Percentiles rank a stretch among this genome's conserved stretches.
These are phyloP conservation scores for Gloeostereum incarnatum DNA, from an alignment of 768 basidiomycete genomes.

Conservation along the genomic window DNA sequence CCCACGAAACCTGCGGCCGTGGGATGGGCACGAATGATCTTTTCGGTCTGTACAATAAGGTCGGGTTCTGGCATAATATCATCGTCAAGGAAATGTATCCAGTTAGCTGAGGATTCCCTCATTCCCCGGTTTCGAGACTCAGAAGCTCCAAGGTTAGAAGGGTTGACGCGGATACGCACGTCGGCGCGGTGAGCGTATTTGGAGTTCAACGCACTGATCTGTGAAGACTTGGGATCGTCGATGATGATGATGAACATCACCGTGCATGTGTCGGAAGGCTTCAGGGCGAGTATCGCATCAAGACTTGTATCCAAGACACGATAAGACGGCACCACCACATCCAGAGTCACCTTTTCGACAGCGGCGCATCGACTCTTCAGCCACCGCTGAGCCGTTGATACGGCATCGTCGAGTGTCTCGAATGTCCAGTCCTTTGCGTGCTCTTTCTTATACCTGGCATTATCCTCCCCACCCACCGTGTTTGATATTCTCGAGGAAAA, in stretches of 20 bases:
- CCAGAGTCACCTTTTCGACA: constrained; percentile 35
- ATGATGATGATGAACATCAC: constrained; percentile 52
- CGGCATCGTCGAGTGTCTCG: constrained; percentile 31
- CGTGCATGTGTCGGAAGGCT: constrained; percentile 28
- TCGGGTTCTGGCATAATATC: constrained; percentile 34
- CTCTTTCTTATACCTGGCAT: constrained; percentile 39
- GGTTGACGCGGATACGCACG: constrained; percentile 44
- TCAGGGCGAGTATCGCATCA: constrained; percentile 32
- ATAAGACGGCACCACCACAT: constrained; percentile 49
- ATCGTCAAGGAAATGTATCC: constrained; percentile 54
- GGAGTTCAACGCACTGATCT: constrained; percentile 24
- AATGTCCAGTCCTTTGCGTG: constrained; percentile 40
- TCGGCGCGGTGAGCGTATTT: constrained; percentile 34
- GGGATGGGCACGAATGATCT: constrained; percentile 33
- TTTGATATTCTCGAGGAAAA: constrained; percentile 31
- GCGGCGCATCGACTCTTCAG: constrained; percentile 16
- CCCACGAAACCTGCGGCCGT: constrained; percentile 47
- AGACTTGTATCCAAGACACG: constrained; percentile 38
- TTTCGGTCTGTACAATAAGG: constrained; percentile 37
- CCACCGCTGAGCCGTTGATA: constrained; percentile 24
- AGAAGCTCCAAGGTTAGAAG: constrained; percentile 38
- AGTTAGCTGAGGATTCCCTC: constrained; percentile 45
- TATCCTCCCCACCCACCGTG: constrained; percentile 31
- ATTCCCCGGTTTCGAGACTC: constrained; percentile 48
- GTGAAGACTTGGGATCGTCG: constrained; percentile 39